Conservation (phyloP, 2,329 filamentous ascomycete species). For the Exophiala sp. region DNA sequence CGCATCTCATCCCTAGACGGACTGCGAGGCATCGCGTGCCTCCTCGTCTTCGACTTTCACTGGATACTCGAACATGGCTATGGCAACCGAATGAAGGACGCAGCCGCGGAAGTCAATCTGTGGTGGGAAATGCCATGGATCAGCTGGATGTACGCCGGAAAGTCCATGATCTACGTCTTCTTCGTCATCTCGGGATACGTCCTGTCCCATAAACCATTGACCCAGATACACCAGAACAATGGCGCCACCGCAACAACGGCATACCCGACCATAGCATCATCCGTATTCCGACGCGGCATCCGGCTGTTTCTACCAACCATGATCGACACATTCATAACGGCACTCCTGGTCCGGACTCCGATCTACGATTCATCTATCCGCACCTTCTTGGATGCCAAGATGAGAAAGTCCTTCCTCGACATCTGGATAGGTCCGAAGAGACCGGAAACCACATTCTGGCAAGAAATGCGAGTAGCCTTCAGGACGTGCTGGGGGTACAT, state of each 20-base stretch:
- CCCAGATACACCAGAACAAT: slow-evolving; percentile 1
- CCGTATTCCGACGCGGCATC: slow-evolving; percentile 9
- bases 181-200: slow-evolving; percentile 48
- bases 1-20: slow-evolving; percentile 4
- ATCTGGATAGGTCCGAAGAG: slow-evolving; percentile 1
- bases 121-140: slow-evolving; percentile 7
- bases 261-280: slow-evolving; percentile 4
- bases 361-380: background rate
- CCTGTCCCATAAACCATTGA: slow-evolving; percentile 23
- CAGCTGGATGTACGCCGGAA: slow-evolving; percentile 3
- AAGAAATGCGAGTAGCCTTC: background rate
- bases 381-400: background rate
- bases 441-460: background rate
- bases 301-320: slow-evolving; percentile 6
- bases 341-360: background rate
- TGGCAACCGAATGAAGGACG: background rate
- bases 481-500: slow-evolving; percentile 1
- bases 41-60: slow-evolving; percentile 4
- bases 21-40: slow-evolving; percentile 3
- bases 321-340: slow-evolving; percentile 2
- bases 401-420: background rate
- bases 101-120: background rate
- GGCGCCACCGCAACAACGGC: background rate
- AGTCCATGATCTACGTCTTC: slow-evolving; percentile 35
- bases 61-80: background rate